Percentiles rank a stretch among this genome's conserved stretches.
phyloP scores from a whole-genome alignment of 495 filamentous ascomycete species.

The Xylaria acuta region DNA sequence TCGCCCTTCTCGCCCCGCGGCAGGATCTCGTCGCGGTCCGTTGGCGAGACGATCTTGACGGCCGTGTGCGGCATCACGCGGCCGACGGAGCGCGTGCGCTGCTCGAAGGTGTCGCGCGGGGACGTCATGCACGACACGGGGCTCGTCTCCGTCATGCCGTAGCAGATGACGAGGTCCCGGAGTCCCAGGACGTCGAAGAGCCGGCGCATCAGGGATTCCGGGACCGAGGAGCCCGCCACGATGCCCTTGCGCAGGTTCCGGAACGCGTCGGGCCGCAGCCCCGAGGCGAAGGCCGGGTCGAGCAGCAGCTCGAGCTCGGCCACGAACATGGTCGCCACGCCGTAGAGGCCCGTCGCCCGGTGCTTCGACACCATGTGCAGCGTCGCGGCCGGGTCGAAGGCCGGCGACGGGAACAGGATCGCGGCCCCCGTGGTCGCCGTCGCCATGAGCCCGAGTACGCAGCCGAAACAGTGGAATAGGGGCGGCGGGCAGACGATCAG shows the following conservation, averaged over 20 bases:
- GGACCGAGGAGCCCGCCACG: conserved; percentile 86
- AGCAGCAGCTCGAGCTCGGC: conserved; percentile 80
- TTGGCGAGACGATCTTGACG: conserved; percentile 80
- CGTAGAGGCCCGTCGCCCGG: conserved; percentile 83
- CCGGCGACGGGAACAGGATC: conserved; percentile 86
- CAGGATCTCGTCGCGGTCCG: conserved; percentile 61
- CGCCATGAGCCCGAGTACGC: conserved; percentile 91
- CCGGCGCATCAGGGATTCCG: conserved; percentile 81
- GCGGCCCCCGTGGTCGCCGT: conserved; percentile 84
- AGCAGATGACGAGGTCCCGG: conserved; percentile 89
- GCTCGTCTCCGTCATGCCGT: conserved; percentile 97
- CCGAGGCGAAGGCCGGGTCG: conserved; percentile 45
- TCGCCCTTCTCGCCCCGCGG: conserved; percentile 75
- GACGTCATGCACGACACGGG: conserved; percentile 93
- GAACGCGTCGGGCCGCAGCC: conserved; percentile 60
- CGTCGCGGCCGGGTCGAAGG: conserved; percentile 80
- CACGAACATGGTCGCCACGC: conserved; percentile 96
- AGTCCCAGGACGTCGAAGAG: conserved; percentile 79
- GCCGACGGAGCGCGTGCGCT: conserved; percentile 79
- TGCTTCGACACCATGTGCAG: conserved; percentile 76
- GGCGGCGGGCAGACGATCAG: conserved; percentile 86
- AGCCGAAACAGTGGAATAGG: conserved; percentile 93
- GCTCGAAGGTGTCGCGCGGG: conserved; percentile 79
- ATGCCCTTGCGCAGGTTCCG: conserved; percentile 81
- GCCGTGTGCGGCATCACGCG: conserved; percentile 73